Conservation (phyloP, 768 basidiomycete genomes). For the Tremella mesenterica region DNA sequence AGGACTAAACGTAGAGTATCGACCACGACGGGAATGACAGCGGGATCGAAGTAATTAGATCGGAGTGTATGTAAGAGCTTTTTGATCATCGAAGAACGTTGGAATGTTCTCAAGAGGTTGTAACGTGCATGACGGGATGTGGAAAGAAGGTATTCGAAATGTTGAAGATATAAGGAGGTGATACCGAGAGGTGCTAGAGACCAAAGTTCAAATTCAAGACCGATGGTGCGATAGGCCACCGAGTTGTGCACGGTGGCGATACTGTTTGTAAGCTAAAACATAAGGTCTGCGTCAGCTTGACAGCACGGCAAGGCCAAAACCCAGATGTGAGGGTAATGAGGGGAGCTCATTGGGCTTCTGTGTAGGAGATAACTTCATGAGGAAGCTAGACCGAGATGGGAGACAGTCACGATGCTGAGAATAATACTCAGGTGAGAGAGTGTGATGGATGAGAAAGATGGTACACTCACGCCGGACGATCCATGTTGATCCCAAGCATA, state of each 20-base stretch:
- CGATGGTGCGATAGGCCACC: slow-evolving; percentile 70
- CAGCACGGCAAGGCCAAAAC: no score
- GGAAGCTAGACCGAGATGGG: no score
- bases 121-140: slow-evolving; percentile 67
- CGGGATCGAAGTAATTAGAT: slow-evolving; percentile 62
- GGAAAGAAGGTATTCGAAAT: slow-evolving; percentile 66
- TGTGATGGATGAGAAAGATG: not conserved
- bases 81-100: slow-evolving; percentile 62
- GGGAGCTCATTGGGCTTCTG: no score
- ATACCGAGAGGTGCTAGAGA: slow-evolving; percentile 61
- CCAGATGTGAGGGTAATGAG: no score
- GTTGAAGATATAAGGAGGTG: slow-evolving; percentile 69
- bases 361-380: no score
- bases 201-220: slow-evolving; percentile 88
- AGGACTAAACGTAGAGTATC: slow-evolving; percentile 29
- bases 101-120: slow-evolving; percentile 65
- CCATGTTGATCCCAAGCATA: slow-evolving; percentile 76
- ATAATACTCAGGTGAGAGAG: no score
- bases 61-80: slow-evolving; percentile 75
- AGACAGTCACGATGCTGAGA: no score
- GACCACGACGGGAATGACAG: slow-evolving; percentile 57
- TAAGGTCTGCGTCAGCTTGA: slow-evolving; percentile 6
- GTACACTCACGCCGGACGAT: slow-evolving; percentile 68
- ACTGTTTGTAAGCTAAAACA: no score
- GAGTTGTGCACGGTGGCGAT: slow-evolving; percentile 74